Percentiles rank a stretch among this genome's conserved stretches.
phyloP scores from a whole-genome alignment of 805 yeast species.

The Metschnikowia peoriensis region DNA sequence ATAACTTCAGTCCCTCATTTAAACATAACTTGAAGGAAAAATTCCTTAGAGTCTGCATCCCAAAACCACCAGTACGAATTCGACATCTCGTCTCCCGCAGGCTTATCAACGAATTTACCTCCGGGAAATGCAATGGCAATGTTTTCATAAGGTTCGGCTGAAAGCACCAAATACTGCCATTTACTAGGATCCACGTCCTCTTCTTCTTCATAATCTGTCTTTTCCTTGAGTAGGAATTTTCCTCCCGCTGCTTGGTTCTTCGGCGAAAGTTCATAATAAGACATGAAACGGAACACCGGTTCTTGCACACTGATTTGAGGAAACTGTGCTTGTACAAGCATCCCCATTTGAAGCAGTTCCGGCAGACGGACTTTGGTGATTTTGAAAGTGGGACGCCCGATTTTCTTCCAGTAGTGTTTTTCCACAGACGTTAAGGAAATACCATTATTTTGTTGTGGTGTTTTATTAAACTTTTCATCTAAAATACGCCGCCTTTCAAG shows the following conservation, averaged over 20 bases:
- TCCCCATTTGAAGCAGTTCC: slow-evolving; percentile 55
- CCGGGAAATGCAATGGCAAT: slow-evolving; percentile 74
- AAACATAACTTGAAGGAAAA: slow-evolving; percentile 69
- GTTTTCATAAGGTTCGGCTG: slow-evolving; percentile 91
- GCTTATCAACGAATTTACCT: slow-evolving; percentile 47
- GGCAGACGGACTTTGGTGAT: slow-evolving; percentile 69
- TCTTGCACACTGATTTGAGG: slow-evolving; percentile 47
- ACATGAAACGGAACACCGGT: slow-evolving; percentile 76
- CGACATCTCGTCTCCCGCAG: slow-evolving; percentile 23
- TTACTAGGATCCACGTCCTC: slow-evolving; percentile 30
- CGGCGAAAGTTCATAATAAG: slow-evolving; percentile 59
- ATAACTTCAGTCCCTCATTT: slow-evolving; percentile 9
- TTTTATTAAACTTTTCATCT: slow-evolving; percentile 31
- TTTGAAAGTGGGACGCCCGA: slow-evolving; percentile 73
- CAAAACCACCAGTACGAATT: slow-evolving; percentile 62
- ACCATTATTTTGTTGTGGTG: slow-evolving; percentile 18
- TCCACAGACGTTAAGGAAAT: slow-evolving; percentile 36
- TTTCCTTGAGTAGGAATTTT: slow-evolving; percentile 22
- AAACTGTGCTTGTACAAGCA: slow-evolving; percentile 59
- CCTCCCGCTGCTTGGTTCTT: slow-evolving; percentile 40
- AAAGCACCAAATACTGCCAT: slow-evolving; percentile 70
- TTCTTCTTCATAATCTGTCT: slow-evolving; percentile 18
- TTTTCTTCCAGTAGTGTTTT: slow-evolving; percentile 51
- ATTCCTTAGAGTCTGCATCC: slow-evolving; percentile 68
- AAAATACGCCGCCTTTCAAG: slow-evolving; percentile 54